phyloP scores from a whole-genome alignment of 2,329 filamentous ascomycete genomes.

The Claviceps maximensis region DNA sequence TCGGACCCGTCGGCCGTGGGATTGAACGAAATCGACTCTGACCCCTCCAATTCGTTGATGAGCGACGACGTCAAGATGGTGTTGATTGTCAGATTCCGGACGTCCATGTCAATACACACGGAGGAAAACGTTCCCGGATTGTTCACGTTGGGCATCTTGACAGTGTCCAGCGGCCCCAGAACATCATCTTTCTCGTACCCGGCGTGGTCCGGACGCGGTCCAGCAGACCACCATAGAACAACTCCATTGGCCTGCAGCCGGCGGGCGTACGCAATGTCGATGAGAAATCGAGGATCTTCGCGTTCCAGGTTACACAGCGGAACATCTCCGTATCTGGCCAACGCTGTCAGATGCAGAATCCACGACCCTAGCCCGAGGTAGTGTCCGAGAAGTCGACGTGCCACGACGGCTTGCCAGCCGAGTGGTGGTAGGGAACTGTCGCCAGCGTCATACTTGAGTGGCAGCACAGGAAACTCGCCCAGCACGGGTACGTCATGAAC shows the following conservation, averaged over 20 bases:
- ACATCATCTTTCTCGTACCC: conserved; percentile 92
- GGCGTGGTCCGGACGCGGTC: conserved; percentile 81
- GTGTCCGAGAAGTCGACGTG: conserved; percentile 72
- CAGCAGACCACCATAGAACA: conserved; percentile 91
- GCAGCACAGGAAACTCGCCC: conserved; percentile 71
- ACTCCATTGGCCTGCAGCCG: conserved; percentile 83
- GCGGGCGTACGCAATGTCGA: conserved; percentile 89
- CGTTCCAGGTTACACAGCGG: conserved; percentile 90
- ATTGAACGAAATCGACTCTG: conserved; percentile 77
- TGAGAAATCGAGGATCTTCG: conserved; percentile 87
- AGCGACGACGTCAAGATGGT: conserved; percentile 93
- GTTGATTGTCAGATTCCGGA: conserved; percentile 93
- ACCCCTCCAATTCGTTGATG: conserved; percentile 89
- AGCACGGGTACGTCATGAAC: conserved; percentile 75
- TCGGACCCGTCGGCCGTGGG: conserved; percentile 27
- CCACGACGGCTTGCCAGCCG: conserved; percentile 85
- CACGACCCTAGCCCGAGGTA: conserved; percentile 89
- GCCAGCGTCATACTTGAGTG: conserved; percentile 66
- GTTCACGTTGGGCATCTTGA: conserved; percentile 88
- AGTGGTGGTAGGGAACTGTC: conserved; percentile 84
- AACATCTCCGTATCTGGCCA: conserved; percentile 85
- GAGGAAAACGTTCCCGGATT: conserved; percentile 89
- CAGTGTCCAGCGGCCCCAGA: conserved; percentile 65
- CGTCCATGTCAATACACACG: conserved; percentile 88
- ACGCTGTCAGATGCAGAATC: conserved; percentile 75